Evolutionary conservation across 768 basidiomycete species (phyloP).

Genomic region (Jaapia argillacea): DNA sequence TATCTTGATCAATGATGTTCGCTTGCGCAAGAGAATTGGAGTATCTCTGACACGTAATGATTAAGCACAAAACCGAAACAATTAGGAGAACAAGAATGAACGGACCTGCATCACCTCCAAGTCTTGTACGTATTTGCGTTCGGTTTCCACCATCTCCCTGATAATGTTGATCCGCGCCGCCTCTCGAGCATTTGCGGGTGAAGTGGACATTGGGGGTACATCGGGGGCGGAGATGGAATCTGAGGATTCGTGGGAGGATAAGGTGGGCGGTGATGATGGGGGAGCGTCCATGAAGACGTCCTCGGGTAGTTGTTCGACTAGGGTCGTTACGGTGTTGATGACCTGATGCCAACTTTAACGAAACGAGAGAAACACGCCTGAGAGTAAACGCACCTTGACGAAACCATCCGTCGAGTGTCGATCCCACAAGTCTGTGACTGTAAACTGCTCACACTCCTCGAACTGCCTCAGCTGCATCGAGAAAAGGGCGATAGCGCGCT

Average conservation of each 20-base stretch:
- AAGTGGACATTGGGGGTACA: slow-evolving; percentile 24
- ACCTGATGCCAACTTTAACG: slow-evolving; percentile 40
- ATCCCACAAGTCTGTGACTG: slow-evolving; percentile 85
- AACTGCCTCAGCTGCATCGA: slow-evolving; percentile 78
- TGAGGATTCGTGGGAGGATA: slow-evolving; percentile 46
- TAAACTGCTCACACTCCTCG: slow-evolving; percentile 72
- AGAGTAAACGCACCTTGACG: slow-evolving; percentile 64
- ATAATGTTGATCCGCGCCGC: slow-evolving; percentile 68
- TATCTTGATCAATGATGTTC: slow-evolving; percentile 87
- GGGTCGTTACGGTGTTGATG: slow-evolving; percentile 77
- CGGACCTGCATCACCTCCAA: slow-evolving; percentile 92
- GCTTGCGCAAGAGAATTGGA: slow-evolving; percentile 72
- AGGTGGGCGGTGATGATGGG: slow-evolving; percentile 41
- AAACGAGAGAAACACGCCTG: slow-evolving; percentile 2
- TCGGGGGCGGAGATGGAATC: slow-evolving; percentile 42
- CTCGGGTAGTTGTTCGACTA: slow-evolving; percentile 67
- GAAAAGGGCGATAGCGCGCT: slow-evolving; percentile 86
- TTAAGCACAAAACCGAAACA: too few relatives aligned
- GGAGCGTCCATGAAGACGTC: slow-evolving; percentile 57
- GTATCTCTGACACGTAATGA: slow-evolving; percentile 78
- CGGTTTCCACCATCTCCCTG: slow-evolving; percentile 87
- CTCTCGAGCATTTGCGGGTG: slow-evolving; percentile 50
- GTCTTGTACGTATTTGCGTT: slow-evolving; percentile 94
- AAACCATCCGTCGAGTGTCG: slow-evolving; percentile 88
- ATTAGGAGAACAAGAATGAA: slow-evolving; percentile 8